Evolutionary conservation across 768 basidiomycete genomes (phyloP).

Genomic region (Rhodotorula sphaerocarpa): DNA sequence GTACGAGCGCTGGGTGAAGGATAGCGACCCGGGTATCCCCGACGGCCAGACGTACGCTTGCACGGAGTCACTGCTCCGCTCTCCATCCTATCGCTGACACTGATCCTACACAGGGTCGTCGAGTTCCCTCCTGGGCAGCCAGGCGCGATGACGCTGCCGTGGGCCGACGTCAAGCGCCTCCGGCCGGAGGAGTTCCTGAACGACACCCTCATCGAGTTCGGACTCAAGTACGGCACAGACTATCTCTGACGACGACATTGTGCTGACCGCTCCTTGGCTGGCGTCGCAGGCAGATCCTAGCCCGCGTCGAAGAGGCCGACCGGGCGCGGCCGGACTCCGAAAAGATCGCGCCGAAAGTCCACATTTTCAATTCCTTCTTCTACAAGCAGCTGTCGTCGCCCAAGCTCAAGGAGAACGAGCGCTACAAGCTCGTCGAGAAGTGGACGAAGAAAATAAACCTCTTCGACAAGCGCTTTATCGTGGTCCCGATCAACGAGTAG

Average conservation of each 20-base stretch:
- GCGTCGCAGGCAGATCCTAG: constrained; percentile 61
- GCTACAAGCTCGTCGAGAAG: constrained; percentile 73
- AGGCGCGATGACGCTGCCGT: constrained; percentile 67
- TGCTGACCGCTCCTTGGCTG: neutral
- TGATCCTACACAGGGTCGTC: constrained; percentile 6
- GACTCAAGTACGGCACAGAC: constrained; percentile 62
- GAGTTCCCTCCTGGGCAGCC: constrained; percentile 39
- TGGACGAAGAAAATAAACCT: constrained; percentile 87
- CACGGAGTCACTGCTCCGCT: too few relatives aligned
- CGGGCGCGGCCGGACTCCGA: neutral
- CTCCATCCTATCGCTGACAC: too few relatives aligned
- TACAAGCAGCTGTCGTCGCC: constrained; percentile 76
- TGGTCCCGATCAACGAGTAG: constrained; percentile 97
- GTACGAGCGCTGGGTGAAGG: too few relatives aligned
- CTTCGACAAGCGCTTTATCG: constrained; percentile 82
- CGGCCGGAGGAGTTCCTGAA: constrained; percentile 79
- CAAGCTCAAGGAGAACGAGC: constrained; percentile 41
- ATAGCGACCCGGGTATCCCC: too few relatives aligned
- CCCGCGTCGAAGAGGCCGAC: constrained; percentile 46
- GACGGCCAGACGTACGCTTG: too few relatives aligned
- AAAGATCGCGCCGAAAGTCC: constrained; percentile 59
- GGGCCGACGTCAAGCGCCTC: constrained; percentile 65
- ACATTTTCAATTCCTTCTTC: constrained; percentile 96
- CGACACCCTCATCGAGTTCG: constrained; percentile 93
- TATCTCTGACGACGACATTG: neutral